Evolutionary conservation across 192 early-diverging fungal species (phyloP).

Genomic region (Dissophora globulifera): DNA sequence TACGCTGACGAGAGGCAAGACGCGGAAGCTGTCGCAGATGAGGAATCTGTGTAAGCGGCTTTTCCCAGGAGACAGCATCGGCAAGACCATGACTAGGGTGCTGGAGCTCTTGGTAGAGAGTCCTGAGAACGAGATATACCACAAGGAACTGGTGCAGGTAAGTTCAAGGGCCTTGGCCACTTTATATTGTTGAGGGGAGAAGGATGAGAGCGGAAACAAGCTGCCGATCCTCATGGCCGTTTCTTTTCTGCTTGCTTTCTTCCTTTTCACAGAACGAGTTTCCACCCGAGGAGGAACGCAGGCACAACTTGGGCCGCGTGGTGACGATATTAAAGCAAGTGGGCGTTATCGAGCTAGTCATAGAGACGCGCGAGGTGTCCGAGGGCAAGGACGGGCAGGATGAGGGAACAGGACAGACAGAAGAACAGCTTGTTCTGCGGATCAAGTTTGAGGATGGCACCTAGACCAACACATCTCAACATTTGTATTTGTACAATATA

Average conservation of each 20-base stretch:
- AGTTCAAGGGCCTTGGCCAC: not conserved
- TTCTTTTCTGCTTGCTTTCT: not conserved
- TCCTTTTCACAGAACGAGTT: conserved; percentile 23
- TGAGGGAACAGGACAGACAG: not conserved
- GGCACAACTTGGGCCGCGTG: conserved; percentile 44
- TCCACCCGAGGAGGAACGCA: conserved; percentile 39
- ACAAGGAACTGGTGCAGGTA: conserved; percentile 41
- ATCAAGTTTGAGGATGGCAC: conserved; percentile 30
- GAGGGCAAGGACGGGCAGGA: conserved; percentile 2
- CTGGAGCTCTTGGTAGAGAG: conserved; percentile 34
- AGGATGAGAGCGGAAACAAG: no score
- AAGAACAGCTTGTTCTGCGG: conserved; percentile 35
- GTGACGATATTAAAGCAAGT: conserved; percentile 28
- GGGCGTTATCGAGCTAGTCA: conserved; percentile 22
- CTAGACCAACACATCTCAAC: no score
- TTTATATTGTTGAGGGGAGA: not conserved
- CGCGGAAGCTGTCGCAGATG: conserved; percentile 34
- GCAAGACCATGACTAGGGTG: conserved; percentile 30
- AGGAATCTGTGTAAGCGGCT: conserved; percentile 43
- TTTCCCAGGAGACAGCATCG: conserved; percentile 43
- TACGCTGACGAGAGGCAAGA: conserved; percentile 22
- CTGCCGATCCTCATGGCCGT: not conserved
- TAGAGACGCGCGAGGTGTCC: conserved; percentile 12
- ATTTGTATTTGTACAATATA: no score
- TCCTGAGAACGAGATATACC: conserved; percentile 24